Evolutionary conservation across 2,329 filamentous ascomycete species (phyloP).

Genomic region (Aspergillus amoenus): DNA sequence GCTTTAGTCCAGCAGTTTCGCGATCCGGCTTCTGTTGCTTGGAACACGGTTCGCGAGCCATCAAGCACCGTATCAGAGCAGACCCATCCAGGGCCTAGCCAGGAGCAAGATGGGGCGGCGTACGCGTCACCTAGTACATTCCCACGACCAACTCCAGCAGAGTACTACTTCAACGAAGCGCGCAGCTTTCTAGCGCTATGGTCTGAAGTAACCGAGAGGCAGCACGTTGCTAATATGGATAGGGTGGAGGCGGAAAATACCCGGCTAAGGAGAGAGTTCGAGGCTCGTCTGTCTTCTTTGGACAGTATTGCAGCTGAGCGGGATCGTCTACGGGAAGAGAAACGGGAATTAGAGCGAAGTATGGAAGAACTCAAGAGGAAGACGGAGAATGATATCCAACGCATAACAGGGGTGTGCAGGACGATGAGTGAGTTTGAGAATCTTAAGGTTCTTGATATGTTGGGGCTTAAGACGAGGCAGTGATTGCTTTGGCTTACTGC

Average conservation of each 20-base stretch:
- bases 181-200: not conserved
- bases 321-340: not conserved
- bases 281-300: not conserved
- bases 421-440: not conserved
- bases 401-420: not conserved
- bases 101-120: no score
- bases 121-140: not conserved
- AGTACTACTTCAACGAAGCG: not conserved
- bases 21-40: no score
- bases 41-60: no score
- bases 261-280: not conserved
- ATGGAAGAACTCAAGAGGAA: not conserved
- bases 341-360: not conserved
- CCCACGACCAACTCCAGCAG: no score
- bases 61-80: no score
- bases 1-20: no score
- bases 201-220: not conserved
- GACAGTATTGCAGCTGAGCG: not conserved
- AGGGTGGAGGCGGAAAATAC: not conserved
- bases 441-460: not conserved
- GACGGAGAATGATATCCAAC: not conserved
- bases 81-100: accelerated
- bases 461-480: not conserved
- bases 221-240: not conserved
- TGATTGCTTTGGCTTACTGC: no score